Evolutionary conservation across 345 rosid genomes (phyloP).

Genomic region (Aegle marmelos): DNA sequence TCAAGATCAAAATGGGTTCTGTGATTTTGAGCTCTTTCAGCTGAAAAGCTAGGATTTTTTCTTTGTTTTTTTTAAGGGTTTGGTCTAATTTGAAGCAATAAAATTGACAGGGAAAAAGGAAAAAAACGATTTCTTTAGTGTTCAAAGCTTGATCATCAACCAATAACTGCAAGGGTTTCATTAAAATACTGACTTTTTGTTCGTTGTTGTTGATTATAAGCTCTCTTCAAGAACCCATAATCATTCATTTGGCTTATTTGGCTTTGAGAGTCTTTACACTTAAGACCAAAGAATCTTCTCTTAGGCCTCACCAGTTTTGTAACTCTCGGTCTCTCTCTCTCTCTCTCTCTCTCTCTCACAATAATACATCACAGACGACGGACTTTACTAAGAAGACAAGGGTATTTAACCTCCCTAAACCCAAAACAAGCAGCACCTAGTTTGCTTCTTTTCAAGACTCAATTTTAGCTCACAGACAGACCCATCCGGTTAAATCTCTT

Average conservation of each 20-base stretch:
- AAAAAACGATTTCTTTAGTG: background rate
- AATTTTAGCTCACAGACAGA: background rate
- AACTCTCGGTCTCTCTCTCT: background rate
- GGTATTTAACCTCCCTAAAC: conserved; percentile 20
- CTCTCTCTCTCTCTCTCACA: background rate
- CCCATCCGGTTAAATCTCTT: background rate
- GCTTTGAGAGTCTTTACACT: conserved; percentile 1
- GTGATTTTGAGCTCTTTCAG: conserved; percentile 9
- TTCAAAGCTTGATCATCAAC: conserved; percentile 10
- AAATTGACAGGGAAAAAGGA: background rate
- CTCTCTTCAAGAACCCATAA: conserved; percentile 2
- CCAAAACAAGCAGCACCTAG: conserved; percentile 11
- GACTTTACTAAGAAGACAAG: conserved; percentile 38
- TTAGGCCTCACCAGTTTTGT: conserved; percentile 2
- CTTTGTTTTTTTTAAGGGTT: background rate
- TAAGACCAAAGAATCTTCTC: background rate
- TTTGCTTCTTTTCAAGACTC: background rate
- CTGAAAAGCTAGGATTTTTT: background rate
- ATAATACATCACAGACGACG: conserved; percentile 28
- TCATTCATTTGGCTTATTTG: conserved; percentile 21
- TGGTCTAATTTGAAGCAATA: too few relatives aligned
- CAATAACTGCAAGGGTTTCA: conserved; percentile 5
- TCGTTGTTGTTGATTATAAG: background rate
- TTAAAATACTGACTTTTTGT: background rate
- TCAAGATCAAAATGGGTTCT: conserved; percentile 7